Conservation (phyloP, 352 stramenopile species). For the Phytophthora meadii region DNA sequence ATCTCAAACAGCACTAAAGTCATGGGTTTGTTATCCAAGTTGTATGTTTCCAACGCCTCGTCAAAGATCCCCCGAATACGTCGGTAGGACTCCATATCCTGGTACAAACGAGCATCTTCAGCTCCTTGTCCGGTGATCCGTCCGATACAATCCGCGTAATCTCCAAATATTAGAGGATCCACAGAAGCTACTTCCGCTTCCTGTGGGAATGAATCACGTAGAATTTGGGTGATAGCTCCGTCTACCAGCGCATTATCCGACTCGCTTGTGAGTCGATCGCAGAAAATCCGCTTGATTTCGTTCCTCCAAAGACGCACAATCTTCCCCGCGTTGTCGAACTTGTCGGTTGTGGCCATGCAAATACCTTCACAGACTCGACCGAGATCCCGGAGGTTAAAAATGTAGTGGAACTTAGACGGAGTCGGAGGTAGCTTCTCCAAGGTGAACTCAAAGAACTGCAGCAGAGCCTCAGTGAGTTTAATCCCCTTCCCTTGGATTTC, state of each 20-base stretch:
- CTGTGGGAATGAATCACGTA: slow-evolving; percentile 76
- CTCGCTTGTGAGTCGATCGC: slow-evolving; percentile 91
- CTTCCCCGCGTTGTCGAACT: slow-evolving; percentile 64
- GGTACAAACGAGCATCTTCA: slow-evolving; percentile 92
- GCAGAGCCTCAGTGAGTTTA: slow-evolving; percentile 87
- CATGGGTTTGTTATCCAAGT: slow-evolving; percentile 95
- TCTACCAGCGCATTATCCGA: slow-evolving; percentile 88
- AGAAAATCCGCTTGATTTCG: slow-evolving; percentile 94
- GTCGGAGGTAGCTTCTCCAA: slow-evolving; percentile 93
- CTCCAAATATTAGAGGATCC: slow-evolving; percentile 92
- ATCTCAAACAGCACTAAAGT: slow-evolving; percentile 96
- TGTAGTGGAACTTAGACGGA: slow-evolving; percentile 96
- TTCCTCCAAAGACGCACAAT: slow-evolving; percentile 94
- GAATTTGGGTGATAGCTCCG: slow-evolving; percentile 72
- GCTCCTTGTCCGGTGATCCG: slow-evolving; percentile 65
- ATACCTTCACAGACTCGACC: slow-evolving; percentile 95
- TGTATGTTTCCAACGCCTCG: slow-evolving; percentile 94
- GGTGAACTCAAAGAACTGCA: slow-evolving; percentile 92
- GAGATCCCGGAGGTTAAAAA: slow-evolving; percentile 97
- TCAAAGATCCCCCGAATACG: slow-evolving; percentile 93
- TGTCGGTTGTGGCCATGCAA: slow-evolving; percentile 93
- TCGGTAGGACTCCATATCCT: slow-evolving; percentile 94
- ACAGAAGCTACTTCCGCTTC: slow-evolving; percentile 71
- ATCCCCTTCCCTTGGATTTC: slow-evolving; percentile 75
- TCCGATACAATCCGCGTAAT: slow-evolving; percentile 90